Base-by-base conservation (phyloP, 2,329 filamentous ascomycete genomes). In the Trichoderma aggressivum region DNA sequence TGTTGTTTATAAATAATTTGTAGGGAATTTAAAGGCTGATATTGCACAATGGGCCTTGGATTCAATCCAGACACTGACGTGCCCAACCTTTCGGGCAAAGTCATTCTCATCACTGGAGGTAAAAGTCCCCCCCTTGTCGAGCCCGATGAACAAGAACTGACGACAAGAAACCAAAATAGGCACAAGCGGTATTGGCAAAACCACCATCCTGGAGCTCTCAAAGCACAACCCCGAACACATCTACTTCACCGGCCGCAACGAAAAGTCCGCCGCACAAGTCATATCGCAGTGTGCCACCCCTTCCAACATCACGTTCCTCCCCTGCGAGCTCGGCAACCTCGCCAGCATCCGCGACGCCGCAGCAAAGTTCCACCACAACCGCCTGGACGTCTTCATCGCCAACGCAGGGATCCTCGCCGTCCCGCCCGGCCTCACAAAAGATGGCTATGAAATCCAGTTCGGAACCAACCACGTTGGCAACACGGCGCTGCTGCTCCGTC, bases 21-120 rank as follows among this genome's bases (percentile, higher is more conserved):
- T n/a, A n/a, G n/a, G n/a, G n/a, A n/a, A n/a, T n/a, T n/a, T n/a
- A n/a, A n/a, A n/a, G n/a, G n/a, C n/a, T 24, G 14, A 43, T 18
- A 16, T 53, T 69, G 1, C 47, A 63, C 16, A 56, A 70, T 70
- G 69, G 61, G 60, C 5, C 11, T 70, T 24, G 36, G 24, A 24
- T 70, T 65, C 63, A 58, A 72, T 21, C 73, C 76, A 0, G 55
- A 73, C 6, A 74, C 47, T 21, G 84, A 86, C 73, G 84, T 87
- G 43, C 75, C 78, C 5, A 93, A 92, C 7, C 86, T 97, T 34
- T 89, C 94, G 78, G 92, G 89, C 72, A 91, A 90, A 78, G 91
- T 94, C 14, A 92, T 89, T 56, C 85, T 97, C 26, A 90, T 97
- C 18, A 97, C 94, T 0, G 94, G 94, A 66, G 94, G 68, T 36